Base-by-base conservation (phyloP, 2,329 filamentous ascomycete species). In the Sphaerulina musiva region DNA sequence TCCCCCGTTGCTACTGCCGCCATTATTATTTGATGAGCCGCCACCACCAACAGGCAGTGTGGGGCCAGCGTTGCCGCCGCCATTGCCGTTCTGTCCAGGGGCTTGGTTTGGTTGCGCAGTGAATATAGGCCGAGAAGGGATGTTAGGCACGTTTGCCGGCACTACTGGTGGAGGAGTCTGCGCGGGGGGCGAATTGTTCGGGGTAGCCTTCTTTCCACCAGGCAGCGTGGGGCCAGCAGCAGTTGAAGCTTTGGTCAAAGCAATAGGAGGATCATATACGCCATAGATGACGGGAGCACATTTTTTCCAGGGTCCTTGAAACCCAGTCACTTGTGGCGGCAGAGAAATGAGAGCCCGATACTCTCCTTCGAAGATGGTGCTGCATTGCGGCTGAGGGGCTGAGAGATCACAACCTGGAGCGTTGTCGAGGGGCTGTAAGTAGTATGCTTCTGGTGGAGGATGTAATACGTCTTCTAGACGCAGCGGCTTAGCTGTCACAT, bases 251-350 rank as follows among this genome's bases (percentile, higher is more conserved):
- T 23, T 29, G n/a, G 48, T 52, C 12, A 56, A 44, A 38, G 56
- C 56, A 12, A 60, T 54, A 6, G 58, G 58, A 20, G 56, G 56
- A 26, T 60, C 56, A 32, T 60, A 60, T 1, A 60, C 56, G 31
- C 58, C 58, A 36, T 53, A 59, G 20, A 59, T 51, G 12, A 53
- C 51, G 3, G 55, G 52, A 14, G 48, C 48, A 43, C 57, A 59
- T 8, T 49, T 45, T 38, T 46, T 48, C 57, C 57, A 59, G 1
- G 45, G 48, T 12, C 45, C 48, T 17, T 57, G 55, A 23, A 59
- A 43, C 6, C 46, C 55, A 29, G 55, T 52, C 8, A 58, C 51
- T n/a, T 59, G 43, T 4, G 51, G 44, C n/a, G 59, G 59, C 8
- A 58, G 23, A 7, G 49, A 54, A 9, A 61, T 48, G 6, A 54